Percentiles rank a stretch among this genome's conserved stretches.
Conservation (phyloP, 805 yeast genomes). For the Citeromyces matritensis region DNA sequence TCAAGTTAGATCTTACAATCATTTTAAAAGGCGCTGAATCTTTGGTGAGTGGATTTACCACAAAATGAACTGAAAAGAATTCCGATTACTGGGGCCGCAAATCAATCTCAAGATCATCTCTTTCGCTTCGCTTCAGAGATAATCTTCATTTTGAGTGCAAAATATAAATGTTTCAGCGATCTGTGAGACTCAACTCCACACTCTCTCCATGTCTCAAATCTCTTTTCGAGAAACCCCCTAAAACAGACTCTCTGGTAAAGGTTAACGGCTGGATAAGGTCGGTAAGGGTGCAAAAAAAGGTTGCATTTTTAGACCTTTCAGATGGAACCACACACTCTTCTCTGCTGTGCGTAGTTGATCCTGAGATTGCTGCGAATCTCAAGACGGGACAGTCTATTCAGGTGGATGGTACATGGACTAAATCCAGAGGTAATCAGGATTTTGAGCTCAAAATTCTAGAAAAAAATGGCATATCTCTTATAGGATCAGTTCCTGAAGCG, state of each 20-base stretch:
- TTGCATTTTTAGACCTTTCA: constrained; percentile 63
- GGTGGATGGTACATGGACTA: constrained; percentile 17
- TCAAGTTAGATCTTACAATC: too few species aligned
- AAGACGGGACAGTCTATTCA: constrained; percentile 20
- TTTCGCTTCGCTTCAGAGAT: too few species aligned
- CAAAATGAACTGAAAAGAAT: too few species aligned
- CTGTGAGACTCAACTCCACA: too few species aligned
- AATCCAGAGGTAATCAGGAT: constrained; percentile 33
- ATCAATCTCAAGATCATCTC: too few species aligned
- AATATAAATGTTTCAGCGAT: too few species aligned
- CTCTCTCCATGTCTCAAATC: too few species aligned
- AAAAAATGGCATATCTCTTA: constrained; percentile 21
- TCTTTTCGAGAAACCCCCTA: constrained; percentile 8
- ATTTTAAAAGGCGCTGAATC: too few species aligned
- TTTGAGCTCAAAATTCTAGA: constrained; percentile 29
- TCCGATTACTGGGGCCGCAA: too few species aligned
- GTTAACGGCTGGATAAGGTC: constrained; percentile 68
- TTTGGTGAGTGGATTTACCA: too few species aligned
- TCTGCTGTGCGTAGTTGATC: constrained; percentile 40
- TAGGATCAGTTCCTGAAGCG: constrained; percentile 46
- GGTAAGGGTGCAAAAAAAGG: constrained; percentile 56
- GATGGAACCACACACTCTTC: constrained; percentile 58
- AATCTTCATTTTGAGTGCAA: too few species aligned
- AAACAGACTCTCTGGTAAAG: constrained; percentile 17
- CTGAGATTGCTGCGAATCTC: constrained; percentile 15